Percentiles rank a stretch among this genome's conserved stretches.
These are phyloP conservation scores for Solanum paucissectum DNA, from an alignment of 257 asterid species.

Conservation along the genomic window DNA sequence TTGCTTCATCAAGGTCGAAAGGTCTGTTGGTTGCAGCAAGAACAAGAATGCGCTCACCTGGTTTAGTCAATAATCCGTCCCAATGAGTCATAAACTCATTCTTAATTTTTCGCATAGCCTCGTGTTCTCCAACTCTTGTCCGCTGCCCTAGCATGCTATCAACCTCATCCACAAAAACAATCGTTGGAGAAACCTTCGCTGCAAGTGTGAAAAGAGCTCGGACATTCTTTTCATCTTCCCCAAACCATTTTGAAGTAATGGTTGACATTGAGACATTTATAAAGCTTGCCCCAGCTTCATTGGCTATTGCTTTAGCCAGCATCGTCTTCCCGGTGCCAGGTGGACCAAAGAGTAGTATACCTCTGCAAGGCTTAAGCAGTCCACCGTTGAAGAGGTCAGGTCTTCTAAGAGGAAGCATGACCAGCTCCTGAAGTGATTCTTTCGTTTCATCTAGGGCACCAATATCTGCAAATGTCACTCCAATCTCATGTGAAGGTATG, in stretches of 20 bases:
- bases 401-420: slow-evolving; percentile 96
- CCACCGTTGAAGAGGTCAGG: slow-evolving; percentile 97
- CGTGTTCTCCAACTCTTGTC: slow-evolving; percentile 91
- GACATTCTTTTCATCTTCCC: slow-evolving; percentile 94
- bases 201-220: slow-evolving; percentile 98
- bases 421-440: slow-evolving; percentile 95
- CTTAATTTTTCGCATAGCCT: slow-evolving; percentile 94
- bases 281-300: slow-evolving; percentile 97
- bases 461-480: slow-evolving; percentile 79
- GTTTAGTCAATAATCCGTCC: slow-evolving; percentile 88
- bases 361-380: slow-evolving; percentile 95
- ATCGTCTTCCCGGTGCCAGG: slow-evolving; percentile 99
- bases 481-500: slow-evolving; percentile 80
- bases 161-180: slow-evolving; percentile 93
- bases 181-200: slow-evolving; percentile 88
- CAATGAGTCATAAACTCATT: slow-evolving; percentile 94
- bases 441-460: slow-evolving; percentile 83
- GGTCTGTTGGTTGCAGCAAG: slow-evolving; percentile 99
- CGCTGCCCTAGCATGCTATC: slow-evolving; percentile 99
- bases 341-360: slow-evolving; percentile 94
- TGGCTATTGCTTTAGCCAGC: slow-evolving; percentile 99
- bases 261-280: slow-evolving; percentile 96
- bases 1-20: slow-evolving; percentile 99
- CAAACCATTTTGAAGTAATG: slow-evolving; percentile 97
- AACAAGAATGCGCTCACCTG: slow-evolving; percentile 92